phyloP scores from a whole-genome alignment of 2,329 filamentous ascomycete species.

The Calcarisporium arbuscula region DNA sequence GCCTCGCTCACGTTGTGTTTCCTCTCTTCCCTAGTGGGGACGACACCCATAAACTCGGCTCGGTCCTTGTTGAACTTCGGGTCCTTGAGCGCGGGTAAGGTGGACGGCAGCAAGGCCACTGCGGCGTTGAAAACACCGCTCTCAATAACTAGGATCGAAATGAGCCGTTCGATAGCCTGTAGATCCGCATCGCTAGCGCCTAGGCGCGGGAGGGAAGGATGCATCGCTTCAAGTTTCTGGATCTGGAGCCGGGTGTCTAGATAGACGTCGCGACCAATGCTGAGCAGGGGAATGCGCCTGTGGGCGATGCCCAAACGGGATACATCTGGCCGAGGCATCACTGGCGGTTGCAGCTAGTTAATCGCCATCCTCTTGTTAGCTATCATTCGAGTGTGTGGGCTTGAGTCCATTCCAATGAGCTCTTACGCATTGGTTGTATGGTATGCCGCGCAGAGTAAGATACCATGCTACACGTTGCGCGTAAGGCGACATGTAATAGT shows the following conservation, averaged over 20 bases:
- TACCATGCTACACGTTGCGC: constrained; percentile 62
- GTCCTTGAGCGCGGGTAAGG: constrained; percentile 48
- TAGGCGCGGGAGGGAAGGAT: constrained; percentile 35
- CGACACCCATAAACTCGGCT: constrained; percentile 27
- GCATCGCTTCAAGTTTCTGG: constrained; percentile 52
- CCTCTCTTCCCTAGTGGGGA: constrained; percentile 19
- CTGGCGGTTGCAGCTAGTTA: constrained; percentile 54
- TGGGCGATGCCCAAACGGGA: constrained; percentile 55
- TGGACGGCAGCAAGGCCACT: constrained; percentile 49
- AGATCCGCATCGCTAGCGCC: constrained; percentile 31
- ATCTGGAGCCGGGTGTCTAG: constrained; percentile 65
- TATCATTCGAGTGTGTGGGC: neutral
- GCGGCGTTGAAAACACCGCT: constrained; percentile 49
- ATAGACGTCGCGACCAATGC: constrained; percentile 63
- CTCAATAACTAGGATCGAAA: constrained; percentile 51
- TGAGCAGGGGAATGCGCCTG: constrained; percentile 62
- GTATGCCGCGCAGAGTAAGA: constrained; percentile 57
- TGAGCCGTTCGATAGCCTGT: constrained; percentile 44
- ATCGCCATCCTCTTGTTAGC: neutral
- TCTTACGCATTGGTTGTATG: constrained; percentile 62
- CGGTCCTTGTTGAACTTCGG: constrained; percentile 54
- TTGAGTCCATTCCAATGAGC: constrained; percentile 10
- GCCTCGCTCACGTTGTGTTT: constrained; percentile 42
- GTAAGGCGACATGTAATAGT: constrained; percentile 61
- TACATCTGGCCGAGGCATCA: constrained; percentile 61